phyloP scores from a whole-genome alignment of 257 asterid species.

The Lycium ferocissimum region DNA sequence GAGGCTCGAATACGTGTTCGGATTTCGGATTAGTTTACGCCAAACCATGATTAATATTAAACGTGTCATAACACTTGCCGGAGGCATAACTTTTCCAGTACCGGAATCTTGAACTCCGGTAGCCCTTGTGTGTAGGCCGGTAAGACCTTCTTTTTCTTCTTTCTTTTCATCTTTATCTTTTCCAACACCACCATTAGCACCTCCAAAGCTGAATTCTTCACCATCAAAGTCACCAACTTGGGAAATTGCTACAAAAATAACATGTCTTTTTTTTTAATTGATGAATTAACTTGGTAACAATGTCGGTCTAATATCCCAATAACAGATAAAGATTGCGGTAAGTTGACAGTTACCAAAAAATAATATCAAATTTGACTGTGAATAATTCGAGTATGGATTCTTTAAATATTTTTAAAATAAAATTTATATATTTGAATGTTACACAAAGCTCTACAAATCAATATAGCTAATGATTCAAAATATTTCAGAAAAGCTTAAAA shows the following conservation, averaged over 20 bases:
- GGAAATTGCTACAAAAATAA: slow-evolving; percentile 42
- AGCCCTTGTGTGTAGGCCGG: slow-evolving; percentile 44
- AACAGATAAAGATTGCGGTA: neutral
- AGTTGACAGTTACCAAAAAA: neutral
- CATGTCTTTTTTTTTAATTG: no score
- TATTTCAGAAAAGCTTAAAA: no score
- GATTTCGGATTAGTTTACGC: slow-evolving; percentile 89
- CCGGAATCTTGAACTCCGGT: slow-evolving; percentile 54
- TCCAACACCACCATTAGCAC: slow-evolving; percentile 40
- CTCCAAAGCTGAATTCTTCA: slow-evolving; percentile 72
- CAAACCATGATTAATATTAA: slow-evolving; percentile 96
- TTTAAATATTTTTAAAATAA: no score
- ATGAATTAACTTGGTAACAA: no score
- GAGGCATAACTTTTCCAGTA: slow-evolving; percentile 78
- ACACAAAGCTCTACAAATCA: no score
- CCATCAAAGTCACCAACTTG: slow-evolving; percentile 63
- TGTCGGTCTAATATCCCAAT: neutral
- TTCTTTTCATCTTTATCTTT: slow-evolving; percentile 61
- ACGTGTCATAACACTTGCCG: slow-evolving; percentile 95
- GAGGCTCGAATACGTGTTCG: slow-evolving; percentile 44
- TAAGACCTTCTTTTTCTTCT: slow-evolving; percentile 58
- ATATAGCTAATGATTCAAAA: no score
- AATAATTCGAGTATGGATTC: no score
- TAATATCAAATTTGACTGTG: neutral
- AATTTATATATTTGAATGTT: no score